Conservation (phyloP, 108 stramenopile genomes). For the Schizochytrium sp. region DNA sequence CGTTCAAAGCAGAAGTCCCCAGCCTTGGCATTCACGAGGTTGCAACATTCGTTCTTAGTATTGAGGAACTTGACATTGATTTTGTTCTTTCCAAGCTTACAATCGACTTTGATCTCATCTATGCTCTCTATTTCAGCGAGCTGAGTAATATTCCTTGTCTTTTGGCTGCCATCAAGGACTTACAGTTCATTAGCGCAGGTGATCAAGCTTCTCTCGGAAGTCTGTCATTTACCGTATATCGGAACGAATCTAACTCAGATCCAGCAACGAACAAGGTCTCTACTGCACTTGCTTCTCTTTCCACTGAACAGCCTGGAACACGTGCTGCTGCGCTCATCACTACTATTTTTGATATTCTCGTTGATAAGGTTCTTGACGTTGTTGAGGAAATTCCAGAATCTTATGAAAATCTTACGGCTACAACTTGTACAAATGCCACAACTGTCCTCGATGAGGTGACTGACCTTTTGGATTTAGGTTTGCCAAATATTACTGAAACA, state of each 20-base stretch:
- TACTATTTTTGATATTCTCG: not conserved
- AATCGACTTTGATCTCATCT: constrained; percentile 1
- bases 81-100: not conserved
- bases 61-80: constrained; percentile 1
- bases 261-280: not conserved
- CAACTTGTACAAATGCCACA: not conserved
- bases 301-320: not conserved
- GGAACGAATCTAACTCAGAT: not conserved
- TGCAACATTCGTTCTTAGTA: not conserved
- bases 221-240: not conserved
- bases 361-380: not conserved
- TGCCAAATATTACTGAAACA: constrained; percentile 13
- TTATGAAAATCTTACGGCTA: not conserved
- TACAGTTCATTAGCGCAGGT: not conserved
- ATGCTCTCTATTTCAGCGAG: constrained; percentile 49
- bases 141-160: constrained; percentile 2
- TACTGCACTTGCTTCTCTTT: not conserved
- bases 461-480: not conserved
- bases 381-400: not conserved
- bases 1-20: not conserved
- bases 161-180: not conserved
- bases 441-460: not conserved
- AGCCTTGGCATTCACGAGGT: not conserved
- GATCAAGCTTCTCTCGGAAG: not conserved
- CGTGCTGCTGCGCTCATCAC: not conserved